Conservation (phyloP, 1,139 yeast genomes). For the Debaryomyces subglobosus region DNA sequence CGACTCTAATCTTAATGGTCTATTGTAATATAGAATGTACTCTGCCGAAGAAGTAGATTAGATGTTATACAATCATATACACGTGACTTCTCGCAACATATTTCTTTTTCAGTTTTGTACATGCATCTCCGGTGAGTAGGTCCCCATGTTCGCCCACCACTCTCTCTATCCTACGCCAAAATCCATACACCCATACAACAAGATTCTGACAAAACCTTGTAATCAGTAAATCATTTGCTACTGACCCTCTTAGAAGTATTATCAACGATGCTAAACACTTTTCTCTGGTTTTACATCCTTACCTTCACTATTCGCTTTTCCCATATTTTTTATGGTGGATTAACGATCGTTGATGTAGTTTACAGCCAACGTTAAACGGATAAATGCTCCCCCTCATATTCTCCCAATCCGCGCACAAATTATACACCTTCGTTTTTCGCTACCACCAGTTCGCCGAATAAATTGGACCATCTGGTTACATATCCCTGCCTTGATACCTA, state of each 20-base stretch:
- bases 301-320: no score
- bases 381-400: neutral
- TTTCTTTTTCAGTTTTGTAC: neutral
- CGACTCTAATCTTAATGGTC: neutral
- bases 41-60: no score
- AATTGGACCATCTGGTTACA: neutral
- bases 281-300: no score
- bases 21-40: no score
- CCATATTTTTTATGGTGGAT: neutral
- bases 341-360: neutral
- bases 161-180: neutral
- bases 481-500: neutral
- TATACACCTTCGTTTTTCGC: neutral
- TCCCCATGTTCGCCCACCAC: neutral
- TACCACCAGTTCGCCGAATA: neutral
- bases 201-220: no score
- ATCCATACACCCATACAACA: no score
- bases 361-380: neutral
- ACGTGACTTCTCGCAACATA: neutral
- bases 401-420: neutral
- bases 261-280: no score
- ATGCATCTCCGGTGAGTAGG: neutral
- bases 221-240: no score
- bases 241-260: no score
- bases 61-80: neutral